Evolutionary conservation across 2,329 filamentous ascomycete genomes (phyloP), one percentile per base, ranked within the genome.

Genomic region (Pseudogymnoascus sp.): DNA sequence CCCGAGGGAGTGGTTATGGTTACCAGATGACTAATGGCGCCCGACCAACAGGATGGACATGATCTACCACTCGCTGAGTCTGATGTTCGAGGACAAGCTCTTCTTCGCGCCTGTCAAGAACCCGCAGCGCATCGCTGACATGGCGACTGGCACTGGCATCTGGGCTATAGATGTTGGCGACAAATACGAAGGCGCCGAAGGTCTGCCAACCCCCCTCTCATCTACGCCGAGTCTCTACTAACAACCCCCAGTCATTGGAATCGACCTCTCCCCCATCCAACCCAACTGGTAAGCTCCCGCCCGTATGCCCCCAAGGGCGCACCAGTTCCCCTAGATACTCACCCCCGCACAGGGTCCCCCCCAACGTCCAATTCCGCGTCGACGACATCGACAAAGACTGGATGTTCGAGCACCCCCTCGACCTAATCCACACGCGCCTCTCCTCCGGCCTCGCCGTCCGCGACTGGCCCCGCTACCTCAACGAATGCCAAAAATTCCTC

Each of bases 81-180:
- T 37, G 21, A 60, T 60, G 57, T 62, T 62, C 16, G 36, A 62
- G 4, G 60, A 26, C 36, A 47, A n/a, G 18, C 36, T 45, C 34
- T 77, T 75, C 68, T 72, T 76, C 62, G 75, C 77, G 5, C 78
- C 78, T n/a, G 68, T 80, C 14, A 63, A 69, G 42, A 68, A 76
- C 29, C 77, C 78, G 2, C 61, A 69, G 26, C 71, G 71, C 12
- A 76, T 81, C 11, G 73, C 81, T 31, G 79, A 81, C 65, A 72
- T 81, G 42, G 79, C 79, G 60, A 80, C 79, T 14, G 79, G 79
- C 34, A 79, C 78, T n/a, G 79, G 78, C 1, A 84, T 83, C 71
- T 88, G 86, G 86, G 83, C 85, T 23, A 84, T 89, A 64, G 83
- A 87, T 69, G 82, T 89, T 76, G 84, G 83, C 69, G 81, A 84